These are phyloP conservation scores for Coprinopsis cinerea DNA, from an alignment of 768 basidiomycete genomes.

Conservation along the genomic window DNA sequence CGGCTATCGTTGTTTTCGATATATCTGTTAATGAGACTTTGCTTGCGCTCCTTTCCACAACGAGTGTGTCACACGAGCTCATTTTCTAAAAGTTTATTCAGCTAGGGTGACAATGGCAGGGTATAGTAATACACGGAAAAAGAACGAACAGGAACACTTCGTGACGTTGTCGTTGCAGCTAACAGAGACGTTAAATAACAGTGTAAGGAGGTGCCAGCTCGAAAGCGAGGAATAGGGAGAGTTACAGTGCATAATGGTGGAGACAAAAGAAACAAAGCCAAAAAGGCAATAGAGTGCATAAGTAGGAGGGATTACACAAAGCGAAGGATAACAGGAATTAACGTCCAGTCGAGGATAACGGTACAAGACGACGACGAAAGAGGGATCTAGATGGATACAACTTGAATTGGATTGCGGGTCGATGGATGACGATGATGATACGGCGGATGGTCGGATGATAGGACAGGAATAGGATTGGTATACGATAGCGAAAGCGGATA, in stretches of 20 bases:
- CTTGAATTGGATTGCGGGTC: not conserved
- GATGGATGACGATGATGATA: no score
- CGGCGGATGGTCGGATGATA: no score
- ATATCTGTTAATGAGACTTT: not conserved
- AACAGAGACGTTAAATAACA: no score
- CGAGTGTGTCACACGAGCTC: not conserved
- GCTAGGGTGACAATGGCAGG: no score
- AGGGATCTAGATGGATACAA: not conserved
- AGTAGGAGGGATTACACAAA: not conserved
- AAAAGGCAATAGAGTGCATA: not conserved
- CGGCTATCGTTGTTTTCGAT: not conserved
- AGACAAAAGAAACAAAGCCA: not conserved
- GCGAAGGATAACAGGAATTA: not conserved
- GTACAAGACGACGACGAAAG: not conserved
- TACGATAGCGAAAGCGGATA: not conserved
- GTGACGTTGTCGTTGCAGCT: not conserved
- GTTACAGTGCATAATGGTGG: no score
- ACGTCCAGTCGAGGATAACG: no score
- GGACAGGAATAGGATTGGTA: no score
- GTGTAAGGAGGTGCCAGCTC: no score
- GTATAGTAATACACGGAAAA: conserved; percentile 2
- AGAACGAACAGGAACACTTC: not conserved
- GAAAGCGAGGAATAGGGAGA: no score
- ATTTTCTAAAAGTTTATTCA: not conserved
- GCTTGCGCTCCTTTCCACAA: not conserved